Evolutionary conservation across 1,284 basidiomycete species (phyloP), one percentile per base, ranked within the genome.

Genomic region (Malassezia obtusa): DNA sequence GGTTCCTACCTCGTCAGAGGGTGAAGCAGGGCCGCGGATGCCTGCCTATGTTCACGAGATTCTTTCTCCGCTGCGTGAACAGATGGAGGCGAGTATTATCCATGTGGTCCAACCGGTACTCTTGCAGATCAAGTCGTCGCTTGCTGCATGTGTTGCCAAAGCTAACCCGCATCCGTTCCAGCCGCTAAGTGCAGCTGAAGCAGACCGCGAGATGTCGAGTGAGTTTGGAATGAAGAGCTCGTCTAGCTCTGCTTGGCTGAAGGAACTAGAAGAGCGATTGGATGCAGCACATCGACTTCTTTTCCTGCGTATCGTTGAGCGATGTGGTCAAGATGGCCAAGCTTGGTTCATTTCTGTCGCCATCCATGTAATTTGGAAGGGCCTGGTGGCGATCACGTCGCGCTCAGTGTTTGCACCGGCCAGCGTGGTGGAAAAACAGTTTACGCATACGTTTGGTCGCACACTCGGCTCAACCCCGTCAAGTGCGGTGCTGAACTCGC

Each of bases 341-440:
- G 68, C 63, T 1, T 73, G 70, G 70, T 71, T 68, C 58, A 68
- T 71, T 47, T 68, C 68, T 8, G 65, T 71, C 5, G 68, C 67
- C 17, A 65, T 68, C 21, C 67, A 73, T 45, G 28, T 61, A 38
- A 67, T 73, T 50, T 73, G 70, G 70, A 73, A 73, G 33, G 70
- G 65, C 8, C 59, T 73, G 4, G 38, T 73, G 41, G 52, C 64
- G 36, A 58, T 73, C 30, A 69, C 67, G 15, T 57, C 68, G 2
- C 58, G 65, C 19, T 63, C 59, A 14, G 63, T 67, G 26, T 57
- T 56, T 30, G 48, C 48, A 10, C 53, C 53, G 19, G 49, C 49
- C 14, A 43, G 38, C 26, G 35, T 50, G 8, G 53, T 56, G 1
- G 47, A 56, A 17, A 28, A 49, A 6, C 35, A 56, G 36, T 49